These are phyloP conservation scores for Botryobasidium botryosum DNA, from an alignment of 768 basidiomycete genomes.

Conservation along the genomic window DNA sequence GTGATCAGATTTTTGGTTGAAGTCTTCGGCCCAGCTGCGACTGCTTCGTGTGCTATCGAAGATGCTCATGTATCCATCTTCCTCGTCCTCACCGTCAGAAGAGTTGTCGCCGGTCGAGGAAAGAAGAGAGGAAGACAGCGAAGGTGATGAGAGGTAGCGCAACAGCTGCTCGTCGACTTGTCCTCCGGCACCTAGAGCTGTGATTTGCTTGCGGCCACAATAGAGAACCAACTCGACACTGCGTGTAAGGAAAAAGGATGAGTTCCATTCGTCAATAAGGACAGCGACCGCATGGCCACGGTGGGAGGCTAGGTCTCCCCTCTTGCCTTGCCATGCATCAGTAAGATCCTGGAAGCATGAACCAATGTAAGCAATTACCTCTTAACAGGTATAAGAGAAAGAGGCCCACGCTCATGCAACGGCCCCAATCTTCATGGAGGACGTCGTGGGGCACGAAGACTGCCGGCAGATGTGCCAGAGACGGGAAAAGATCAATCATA, in stretches of 20 bases:
- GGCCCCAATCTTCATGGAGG: constrained; percentile 60
- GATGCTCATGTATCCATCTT: no score
- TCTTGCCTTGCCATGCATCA: constrained; percentile 50
- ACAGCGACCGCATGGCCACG: constrained; percentile 26
- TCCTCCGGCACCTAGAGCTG: constrained; percentile 46
- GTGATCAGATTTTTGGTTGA: no score
- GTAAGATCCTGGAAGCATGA: constrained; percentile 39
- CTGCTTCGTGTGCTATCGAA: no score
- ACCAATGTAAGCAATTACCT: neutral
- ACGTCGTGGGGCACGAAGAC: constrained; percentile 64
- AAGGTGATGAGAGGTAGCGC: neutral
- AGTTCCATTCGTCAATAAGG: constrained; percentile 71
- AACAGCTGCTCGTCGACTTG: constrained; percentile 33
- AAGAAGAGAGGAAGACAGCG: neutral
- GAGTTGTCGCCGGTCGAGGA: neutral
- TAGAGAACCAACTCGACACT: constrained; percentile 69
- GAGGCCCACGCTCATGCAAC: constrained; percentile 50
- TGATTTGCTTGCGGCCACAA: constrained; percentile 60
- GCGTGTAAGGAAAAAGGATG: constrained; percentile 53
- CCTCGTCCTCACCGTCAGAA: neutral
- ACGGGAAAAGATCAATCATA: constrained; percentile 25
- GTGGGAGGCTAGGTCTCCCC: constrained; percentile 21
- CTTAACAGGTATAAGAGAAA: neutral
- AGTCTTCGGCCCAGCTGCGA: no score
- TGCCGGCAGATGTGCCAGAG: constrained; percentile 45